A percentile compares a stretch with the other conserved stretches of the same genome.
Conservation (phyloP, 352 stramenopile genomes). For the Phytophthora boehmeriae region DNA sequence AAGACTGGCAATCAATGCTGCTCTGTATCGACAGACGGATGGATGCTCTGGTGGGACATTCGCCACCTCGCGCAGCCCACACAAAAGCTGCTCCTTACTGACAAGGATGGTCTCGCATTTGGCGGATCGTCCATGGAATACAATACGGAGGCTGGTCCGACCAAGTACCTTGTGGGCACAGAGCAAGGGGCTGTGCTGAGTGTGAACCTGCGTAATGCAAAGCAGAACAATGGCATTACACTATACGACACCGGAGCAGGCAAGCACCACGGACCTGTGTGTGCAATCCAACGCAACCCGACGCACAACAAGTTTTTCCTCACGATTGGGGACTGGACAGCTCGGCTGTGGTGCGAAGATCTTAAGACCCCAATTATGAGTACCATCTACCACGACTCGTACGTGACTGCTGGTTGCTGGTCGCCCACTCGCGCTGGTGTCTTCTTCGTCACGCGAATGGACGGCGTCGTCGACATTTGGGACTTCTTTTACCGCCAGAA, state of each 20-base stretch:
- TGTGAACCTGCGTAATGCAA: constrained; percentile 96
- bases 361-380: constrained; percentile 98
- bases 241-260: constrained; percentile 94
- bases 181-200: constrained; percentile 96
- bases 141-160: constrained; percentile 95
- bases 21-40: constrained; percentile 96
- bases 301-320: constrained; percentile 99
- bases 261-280: constrained; percentile 97
- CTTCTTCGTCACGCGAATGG: constrained; percentile 97
- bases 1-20: constrained; percentile 97
- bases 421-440: constrained; percentile 95
- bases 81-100: constrained; percentile 74
- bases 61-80: constrained; percentile 86
- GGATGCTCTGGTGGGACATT: constrained; percentile 93
- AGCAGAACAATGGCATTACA: constrained; percentile 97
- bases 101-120: constrained; percentile 88
- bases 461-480: constrained; percentile 98
- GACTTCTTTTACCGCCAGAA: constrained; percentile 98
- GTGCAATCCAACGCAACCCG: constrained; percentile 96
- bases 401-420: constrained; percentile 97
- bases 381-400: constrained; percentile 96
- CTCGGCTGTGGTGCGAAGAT: constrained; percentile 96
- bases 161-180: constrained; percentile 98
- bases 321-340: constrained; percentile 97
- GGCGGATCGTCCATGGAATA: constrained; percentile 96